Conservation (phyloP, 2,329 filamentous ascomycete genomes). For the Xylogone sp. region DNA sequence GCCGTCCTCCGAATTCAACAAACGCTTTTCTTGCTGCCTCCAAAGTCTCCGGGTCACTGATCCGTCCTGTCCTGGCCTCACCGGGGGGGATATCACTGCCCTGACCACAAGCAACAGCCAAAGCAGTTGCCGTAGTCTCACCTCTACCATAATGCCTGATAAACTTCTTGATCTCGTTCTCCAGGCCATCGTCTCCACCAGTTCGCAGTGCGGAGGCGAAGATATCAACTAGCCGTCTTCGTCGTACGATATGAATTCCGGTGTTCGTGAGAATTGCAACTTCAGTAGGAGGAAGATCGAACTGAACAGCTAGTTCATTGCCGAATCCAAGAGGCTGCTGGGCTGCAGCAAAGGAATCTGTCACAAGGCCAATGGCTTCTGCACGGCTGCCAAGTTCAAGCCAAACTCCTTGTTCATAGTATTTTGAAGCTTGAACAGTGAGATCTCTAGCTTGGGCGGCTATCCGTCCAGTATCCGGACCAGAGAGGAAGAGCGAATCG, state of each 20-base stretch:
- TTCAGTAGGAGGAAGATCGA: conserved; percentile 76
- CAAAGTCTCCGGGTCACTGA: conserved; percentile 79
- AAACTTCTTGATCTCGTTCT: conserved; percentile 78
- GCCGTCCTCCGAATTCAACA: conserved; percentile 87
- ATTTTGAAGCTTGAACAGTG: conserved; percentile 34
- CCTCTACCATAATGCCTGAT: conserved; percentile 81
- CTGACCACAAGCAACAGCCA: conserved; percentile 93
- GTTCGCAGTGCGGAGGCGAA: conserved; percentile 79
- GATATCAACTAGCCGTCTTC: conserved; percentile 83
- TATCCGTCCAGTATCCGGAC: conserved; percentile 86
- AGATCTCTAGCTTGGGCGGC: conserved; percentile 45
- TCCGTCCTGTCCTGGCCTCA: conserved; percentile 64
- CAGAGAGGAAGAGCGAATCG: conserved; percentile 76
- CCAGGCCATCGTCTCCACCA: conserved; percentile 73
- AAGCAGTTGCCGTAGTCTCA: conserved; percentile 83
- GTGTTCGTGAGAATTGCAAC: conserved; percentile 89
- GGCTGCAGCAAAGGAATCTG: conserved; percentile 66
- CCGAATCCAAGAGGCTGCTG: conserved; percentile 74
- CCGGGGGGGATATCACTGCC: conserved; percentile 71
- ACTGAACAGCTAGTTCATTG: conserved; percentile 95
- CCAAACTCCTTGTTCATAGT: conserved; percentile 78
- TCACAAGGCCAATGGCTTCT: conserved; percentile 76
- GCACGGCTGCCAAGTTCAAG: conserved; percentile 70
- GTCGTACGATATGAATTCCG: conserved; percentile 80
- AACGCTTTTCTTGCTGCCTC: conserved; percentile 84